These are phyloP conservation scores for Aspergillus biplanus DNA, from an alignment of 495 filamentous ascomycete genomes.

Conservation along the genomic window DNA sequence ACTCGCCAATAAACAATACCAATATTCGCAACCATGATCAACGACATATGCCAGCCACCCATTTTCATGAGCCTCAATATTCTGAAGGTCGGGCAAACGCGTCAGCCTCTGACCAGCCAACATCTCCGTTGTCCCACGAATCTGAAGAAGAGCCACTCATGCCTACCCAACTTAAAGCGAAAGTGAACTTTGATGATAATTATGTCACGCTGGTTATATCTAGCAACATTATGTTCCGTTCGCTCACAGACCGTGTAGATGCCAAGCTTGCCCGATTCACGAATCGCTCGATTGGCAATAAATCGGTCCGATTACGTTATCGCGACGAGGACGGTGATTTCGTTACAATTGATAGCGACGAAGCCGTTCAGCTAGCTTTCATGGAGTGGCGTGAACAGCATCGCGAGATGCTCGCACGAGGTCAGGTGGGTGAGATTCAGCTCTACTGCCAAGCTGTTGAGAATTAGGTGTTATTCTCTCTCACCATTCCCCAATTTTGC, in stretches of 20 bases:
- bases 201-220: constrained; percentile 92
- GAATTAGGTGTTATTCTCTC: constrained; percentile 24
- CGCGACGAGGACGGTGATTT: constrained; percentile 91
- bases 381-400: constrained; percentile 86
- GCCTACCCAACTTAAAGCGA: constrained; percentile 83
- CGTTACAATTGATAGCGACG: constrained; percentile 90
- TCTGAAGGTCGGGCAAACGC: constrained; percentile 34
- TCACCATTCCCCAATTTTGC: background rate
- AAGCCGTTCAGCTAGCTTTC: constrained; percentile 93
- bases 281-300: constrained; percentile 74
- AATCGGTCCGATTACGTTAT: constrained; percentile 82
- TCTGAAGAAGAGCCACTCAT: constrained; percentile 45
- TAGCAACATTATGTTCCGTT: constrained; percentile 90
- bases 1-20: constrained; percentile 57
- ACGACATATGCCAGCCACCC: constrained; percentile 31
- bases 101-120: constrained; percentile 41
- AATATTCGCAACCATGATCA: constrained; percentile 41
- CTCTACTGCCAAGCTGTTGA: constrained; percentile 66
- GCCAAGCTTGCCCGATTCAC: constrained; percentile 86
- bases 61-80: constrained; percentile 48
- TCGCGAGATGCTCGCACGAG: constrained; percentile 61
- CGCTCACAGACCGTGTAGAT: constrained; percentile 94
- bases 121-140: constrained; percentile 41
- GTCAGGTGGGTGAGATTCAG: constrained; percentile 81
- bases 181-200: constrained; percentile 80